phyloP scores from a whole-genome alignment of 495 filamentous ascomycete genomes.

The Hypoxylon fuscum region DNA sequence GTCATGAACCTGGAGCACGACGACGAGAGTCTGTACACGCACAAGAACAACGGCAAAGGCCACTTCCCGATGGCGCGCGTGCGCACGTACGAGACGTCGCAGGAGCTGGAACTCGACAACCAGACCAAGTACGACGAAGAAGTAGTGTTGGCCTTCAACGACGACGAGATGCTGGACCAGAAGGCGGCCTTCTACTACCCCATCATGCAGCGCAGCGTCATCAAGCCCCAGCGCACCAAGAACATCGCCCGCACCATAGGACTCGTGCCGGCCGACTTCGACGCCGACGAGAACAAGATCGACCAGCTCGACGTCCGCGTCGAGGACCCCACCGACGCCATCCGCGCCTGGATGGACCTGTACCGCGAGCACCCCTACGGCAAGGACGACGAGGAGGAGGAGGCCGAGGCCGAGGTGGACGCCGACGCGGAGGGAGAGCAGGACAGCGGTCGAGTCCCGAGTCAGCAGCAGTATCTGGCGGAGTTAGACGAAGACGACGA shows the following conservation, averaged over 20 bases:
- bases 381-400: conserved; percentile 37
- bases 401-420: background rate
- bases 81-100: conserved; percentile 83
- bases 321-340: conserved; percentile 53
- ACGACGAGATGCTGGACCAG: conserved; percentile 55
- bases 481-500: conserved; percentile 51
- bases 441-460: conserved; percentile 48
- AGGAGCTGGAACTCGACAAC: conserved; percentile 71
- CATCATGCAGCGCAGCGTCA: conserved; percentile 70
- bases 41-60: conserved; percentile 52
- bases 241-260: conserved; percentile 60
- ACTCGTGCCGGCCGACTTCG: conserved; percentile 44
- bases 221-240: conserved; percentile 65
- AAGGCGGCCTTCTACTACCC: conserved; percentile 92
- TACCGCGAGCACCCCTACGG: conserved; percentile 55
- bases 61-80: conserved; percentile 78
- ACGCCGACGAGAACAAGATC: conserved; percentile 48
- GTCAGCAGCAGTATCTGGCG: conserved; percentile 48
- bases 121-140: conserved; percentile 69
- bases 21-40: conserved; percentile 71
- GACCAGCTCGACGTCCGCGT: conserved; percentile 57
- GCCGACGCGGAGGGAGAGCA: conserved; percentile 37
- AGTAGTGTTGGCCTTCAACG: conserved; percentile 60
- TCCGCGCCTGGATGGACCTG: conserved; percentile 47
- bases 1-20: conserved; percentile 73